Conservation (phyloP, 1,284 basidiomycete species). For the Ustilago lituana region DNA sequence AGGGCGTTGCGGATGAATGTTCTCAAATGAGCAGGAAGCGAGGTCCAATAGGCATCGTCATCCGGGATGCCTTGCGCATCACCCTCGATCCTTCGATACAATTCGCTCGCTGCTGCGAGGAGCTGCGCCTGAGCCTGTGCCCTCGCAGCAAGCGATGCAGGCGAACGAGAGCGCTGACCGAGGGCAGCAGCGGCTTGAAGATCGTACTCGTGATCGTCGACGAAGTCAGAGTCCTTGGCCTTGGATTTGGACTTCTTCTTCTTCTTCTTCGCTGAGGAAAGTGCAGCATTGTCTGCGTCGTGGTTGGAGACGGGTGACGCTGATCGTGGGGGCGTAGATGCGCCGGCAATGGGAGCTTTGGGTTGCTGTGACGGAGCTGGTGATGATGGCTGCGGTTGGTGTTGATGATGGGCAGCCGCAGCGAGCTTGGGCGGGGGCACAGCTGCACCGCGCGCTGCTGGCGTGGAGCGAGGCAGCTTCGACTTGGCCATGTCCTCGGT, state of each 20-base stretch:
- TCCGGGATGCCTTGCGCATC: conserved; percentile 66
- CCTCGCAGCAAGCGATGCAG: conserved; percentile 50
- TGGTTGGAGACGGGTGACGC: conserved; percentile 34
- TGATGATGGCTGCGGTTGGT: conserved; percentile 21
- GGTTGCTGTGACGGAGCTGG: conserved; percentile 27
- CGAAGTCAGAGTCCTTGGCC: conserved; percentile 44
- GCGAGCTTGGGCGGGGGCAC: conserved; percentile 44
- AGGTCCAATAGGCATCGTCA: conserved; percentile 74
- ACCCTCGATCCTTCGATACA: conserved; percentile 65
- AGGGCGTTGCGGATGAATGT: conserved; percentile 73
- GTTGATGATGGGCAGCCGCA: conserved; percentile 45
- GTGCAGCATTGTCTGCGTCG: conserved; percentile 30
- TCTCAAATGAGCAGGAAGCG: conserved; percentile 71
- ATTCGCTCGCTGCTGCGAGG: conserved; percentile 63
- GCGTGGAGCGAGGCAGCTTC: conserved; percentile 49
- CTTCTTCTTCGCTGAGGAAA: conserved; percentile 56
- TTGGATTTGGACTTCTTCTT: conserved; percentile 63
- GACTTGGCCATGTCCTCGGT: conserved; percentile 45
- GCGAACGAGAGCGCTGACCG: conserved; percentile 42
- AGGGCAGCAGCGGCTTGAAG: conserved; percentile 38
- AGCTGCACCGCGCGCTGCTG: conserved; percentile 35
- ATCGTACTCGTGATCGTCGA: conserved; percentile 44
- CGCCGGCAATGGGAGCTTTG: conserved; percentile 27
- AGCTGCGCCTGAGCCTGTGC: conserved; percentile 65
- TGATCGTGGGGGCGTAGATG: conserved; percentile 39